phyloP scores from a whole-genome alignment of 345 rosid genomes.

The Abelmoschus esculentus region DNA sequence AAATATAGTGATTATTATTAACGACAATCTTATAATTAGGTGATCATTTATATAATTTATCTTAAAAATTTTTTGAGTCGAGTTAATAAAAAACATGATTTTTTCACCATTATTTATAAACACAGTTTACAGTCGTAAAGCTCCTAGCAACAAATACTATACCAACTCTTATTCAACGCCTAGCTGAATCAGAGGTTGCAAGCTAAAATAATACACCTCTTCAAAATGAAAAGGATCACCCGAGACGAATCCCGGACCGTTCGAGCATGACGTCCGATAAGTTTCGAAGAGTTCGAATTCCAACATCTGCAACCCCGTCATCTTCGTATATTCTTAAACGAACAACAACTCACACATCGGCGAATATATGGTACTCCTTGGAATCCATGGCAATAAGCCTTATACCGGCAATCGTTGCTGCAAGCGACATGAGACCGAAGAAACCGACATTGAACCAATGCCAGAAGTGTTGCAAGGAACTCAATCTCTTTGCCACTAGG shows the following conservation, averaged over 20 bases:
- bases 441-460: conserved; percentile 77
- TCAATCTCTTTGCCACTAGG: conserved; percentile 53
- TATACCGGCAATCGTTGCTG: conserved; percentile 64
- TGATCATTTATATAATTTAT: too few relatives aligned
- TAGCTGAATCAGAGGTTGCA: neutral
- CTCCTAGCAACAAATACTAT: neutral
- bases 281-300: neutral
- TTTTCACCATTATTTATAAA: too few relatives aligned
- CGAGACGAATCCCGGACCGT: neutral
- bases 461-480: conserved; percentile 48
- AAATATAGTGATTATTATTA: too few relatives aligned
- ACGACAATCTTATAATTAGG: too few relatives aligned
- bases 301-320: neutral
- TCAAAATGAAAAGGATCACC: neutral
- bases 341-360: conserved; percentile 39
- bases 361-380: conserved; percentile 68
- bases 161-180: neutral
- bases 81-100: too few relatives aligned
- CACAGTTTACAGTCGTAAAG: too few relatives aligned
- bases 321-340: neutral
- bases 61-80: too few relatives aligned
- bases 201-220: neutral
- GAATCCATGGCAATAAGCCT: conserved; percentile 74
- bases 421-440: conserved; percentile 55
- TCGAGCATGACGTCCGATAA: neutral